Evolutionary conservation across 257 asterid genomes (phyloP).

Genomic region (Haberlea rhodopensis): DNA sequence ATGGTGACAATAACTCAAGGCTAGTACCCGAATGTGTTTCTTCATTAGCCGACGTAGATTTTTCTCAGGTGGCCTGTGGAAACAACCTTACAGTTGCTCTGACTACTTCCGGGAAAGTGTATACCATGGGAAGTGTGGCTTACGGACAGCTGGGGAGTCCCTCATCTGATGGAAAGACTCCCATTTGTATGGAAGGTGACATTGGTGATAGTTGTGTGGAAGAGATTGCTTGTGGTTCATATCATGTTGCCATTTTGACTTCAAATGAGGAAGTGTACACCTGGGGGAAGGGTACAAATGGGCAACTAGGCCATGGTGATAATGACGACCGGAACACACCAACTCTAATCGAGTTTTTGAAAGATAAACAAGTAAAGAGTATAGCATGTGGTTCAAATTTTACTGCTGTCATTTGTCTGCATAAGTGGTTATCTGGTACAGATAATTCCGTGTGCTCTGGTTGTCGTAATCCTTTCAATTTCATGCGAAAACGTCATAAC

Average conservation of each 20-base stretch:
- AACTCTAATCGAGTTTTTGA: conserved; percentile 54
- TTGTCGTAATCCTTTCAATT: conserved; percentile 51
- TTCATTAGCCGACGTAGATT: conserved; percentile 33
- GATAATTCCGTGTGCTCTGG: conserved; percentile 59
- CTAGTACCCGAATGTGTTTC: conserved; percentile 41
- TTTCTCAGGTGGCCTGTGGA: conserved; percentile 69
- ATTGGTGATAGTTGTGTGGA: conserved; percentile 37
- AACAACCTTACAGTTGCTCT: conserved; percentile 65
- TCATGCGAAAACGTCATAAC: conserved; percentile 59
- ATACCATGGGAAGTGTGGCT: conserved; percentile 53
- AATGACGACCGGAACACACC: conserved; percentile 47
- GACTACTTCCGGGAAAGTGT: conserved; percentile 57
- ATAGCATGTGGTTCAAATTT: conserved; percentile 58
- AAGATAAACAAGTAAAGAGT: conserved; percentile 51
- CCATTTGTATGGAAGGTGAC: conserved; percentile 45
- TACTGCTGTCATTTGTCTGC: conserved; percentile 62
- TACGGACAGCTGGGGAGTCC: conserved; percentile 44
- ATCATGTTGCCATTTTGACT: conserved; percentile 60
- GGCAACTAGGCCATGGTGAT: conserved; percentile 78
- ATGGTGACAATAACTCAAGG: conserved; percentile 45
- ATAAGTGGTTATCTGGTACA: conserved; percentile 33
- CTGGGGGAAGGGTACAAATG: conserved; percentile 72
- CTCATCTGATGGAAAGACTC: conserved; percentile 27
- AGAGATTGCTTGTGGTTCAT: conserved; percentile 72
- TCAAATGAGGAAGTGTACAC: conserved; percentile 63